Base-by-base conservation (phyloP, 2,329 filamentous ascomycete genomes). In the Nigrospora oryzae region DNA sequence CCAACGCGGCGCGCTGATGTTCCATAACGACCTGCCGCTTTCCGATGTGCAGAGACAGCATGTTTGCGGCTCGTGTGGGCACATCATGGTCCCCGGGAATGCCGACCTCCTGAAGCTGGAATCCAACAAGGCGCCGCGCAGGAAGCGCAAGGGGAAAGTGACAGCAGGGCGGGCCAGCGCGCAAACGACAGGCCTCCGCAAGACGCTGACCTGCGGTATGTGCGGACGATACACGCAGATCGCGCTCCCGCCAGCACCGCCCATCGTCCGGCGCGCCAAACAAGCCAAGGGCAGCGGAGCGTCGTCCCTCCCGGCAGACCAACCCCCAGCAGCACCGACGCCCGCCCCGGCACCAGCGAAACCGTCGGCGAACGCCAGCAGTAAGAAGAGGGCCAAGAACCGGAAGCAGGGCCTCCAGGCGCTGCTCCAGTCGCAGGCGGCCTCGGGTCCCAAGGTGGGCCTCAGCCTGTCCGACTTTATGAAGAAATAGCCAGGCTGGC, bases 401-500 rank as follows among this genome's bases (percentile, higher is more conserved):
- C 70, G 80, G 48, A 86, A 84, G 61, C 75, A 78, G 32, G 80
- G 79, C 1, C 65, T 86, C n/a, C 77, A 83, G 57, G 79, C 81
- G 42, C 59, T 86, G 36, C 65, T 86, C n/a, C 69, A 67, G 55
- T 54, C 65, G 40, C 75, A 78, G 51, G 68, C 67, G 42, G 68
- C 66, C 54, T 54, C 65, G 5, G 65, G 56, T 36, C 51, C 58
- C 47, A 66, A 54, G 36, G 56, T 53, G 31, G 66, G 65, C 15
- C 59, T 81, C 30, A 78, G 71, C 49, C 67, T 81, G n/a, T 66
- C 73, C 30, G 73, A 78, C 56, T 79, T 80, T 50, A 71, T 75
- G 68, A 65, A 66, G 52, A 67, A 65, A 46, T 62, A 28, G 23
- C 23, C 23, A 7, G 23, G 23, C 23, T 7, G 23, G 23, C 23